Conservation (phyloP, 2,329 filamentous ascomycete genomes). For the Colletotrichum incanum region DNA sequence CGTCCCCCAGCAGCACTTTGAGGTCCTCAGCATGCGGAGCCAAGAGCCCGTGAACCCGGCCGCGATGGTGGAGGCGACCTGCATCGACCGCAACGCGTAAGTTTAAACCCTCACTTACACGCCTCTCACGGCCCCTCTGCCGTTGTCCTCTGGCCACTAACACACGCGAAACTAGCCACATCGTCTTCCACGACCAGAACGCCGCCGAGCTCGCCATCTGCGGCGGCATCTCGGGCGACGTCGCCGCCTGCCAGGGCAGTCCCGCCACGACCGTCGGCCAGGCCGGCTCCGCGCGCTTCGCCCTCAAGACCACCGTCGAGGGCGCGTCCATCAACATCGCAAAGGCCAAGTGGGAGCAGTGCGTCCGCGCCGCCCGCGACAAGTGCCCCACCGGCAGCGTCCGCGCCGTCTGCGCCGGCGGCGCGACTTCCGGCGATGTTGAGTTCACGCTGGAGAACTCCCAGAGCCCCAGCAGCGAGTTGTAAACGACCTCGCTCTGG, state of each 20-base stretch:
- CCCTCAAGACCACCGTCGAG: constrained; percentile 56
- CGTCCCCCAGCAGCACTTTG: constrained; percentile 60
- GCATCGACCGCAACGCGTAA: constrained; percentile 60
- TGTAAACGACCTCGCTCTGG: not conserved
- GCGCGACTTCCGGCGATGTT: constrained; percentile 63
- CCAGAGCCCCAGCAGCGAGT: constrained; percentile 15
- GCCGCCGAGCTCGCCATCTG: constrained; percentile 66
- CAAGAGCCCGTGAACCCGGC: constrained; percentile 57
- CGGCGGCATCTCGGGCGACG: constrained; percentile 65
- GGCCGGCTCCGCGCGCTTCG: constrained; percentile 65
- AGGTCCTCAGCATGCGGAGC: constrained; percentile 60
- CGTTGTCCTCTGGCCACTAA: constrained; percentile 17
- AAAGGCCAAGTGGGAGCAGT: constrained; percentile 68
- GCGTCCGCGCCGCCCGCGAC: constrained; percentile 67
- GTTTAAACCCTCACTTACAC: constrained; percentile 37
- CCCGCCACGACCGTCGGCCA: constrained; percentile 62
- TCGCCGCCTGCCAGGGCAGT: constrained; percentile 61
- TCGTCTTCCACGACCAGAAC: constrained; percentile 65
- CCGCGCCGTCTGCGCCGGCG: constrained; percentile 63
- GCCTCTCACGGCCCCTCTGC: not conserved
- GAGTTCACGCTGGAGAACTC: constrained; percentile 51
- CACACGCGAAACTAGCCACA: constrained; percentile 48
- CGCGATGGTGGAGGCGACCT: constrained; percentile 58
- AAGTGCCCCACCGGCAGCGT: constrained; percentile 67
- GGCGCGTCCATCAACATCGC: constrained; percentile 68